Evolutionary conservation across 352 stramenopile species (phyloP).

Genomic region (Globisporangium perplexum): DNA sequence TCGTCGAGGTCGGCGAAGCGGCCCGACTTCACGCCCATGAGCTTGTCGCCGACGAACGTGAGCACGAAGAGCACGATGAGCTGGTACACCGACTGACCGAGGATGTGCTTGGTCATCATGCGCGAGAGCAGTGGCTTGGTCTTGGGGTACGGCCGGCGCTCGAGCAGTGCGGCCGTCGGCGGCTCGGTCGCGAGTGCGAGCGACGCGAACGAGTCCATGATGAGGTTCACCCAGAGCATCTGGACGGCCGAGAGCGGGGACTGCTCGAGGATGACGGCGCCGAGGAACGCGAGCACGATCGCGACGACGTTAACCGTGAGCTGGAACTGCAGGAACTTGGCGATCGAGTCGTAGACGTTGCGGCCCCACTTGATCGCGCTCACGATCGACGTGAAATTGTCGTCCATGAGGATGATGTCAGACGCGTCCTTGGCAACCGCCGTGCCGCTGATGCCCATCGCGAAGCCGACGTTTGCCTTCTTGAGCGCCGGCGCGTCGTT

Average conservation of each 20-base stretch:
- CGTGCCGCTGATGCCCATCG: conserved; percentile 97
- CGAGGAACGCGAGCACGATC: conserved; percentile 90
- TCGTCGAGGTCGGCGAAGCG: conserved; percentile 31
- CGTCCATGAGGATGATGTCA: conserved; percentile 96
- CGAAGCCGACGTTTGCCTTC: conserved; percentile 95
- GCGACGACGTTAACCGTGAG: conserved; percentile 96
- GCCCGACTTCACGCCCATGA: conserved; percentile 41
- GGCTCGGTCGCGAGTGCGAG: conserved; percentile 95
- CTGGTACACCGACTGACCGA: conserved; percentile 91
- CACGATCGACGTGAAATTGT: conserved; percentile 97
- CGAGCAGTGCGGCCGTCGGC: conserved; percentile 86
- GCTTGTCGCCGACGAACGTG: conserved; percentile 68
- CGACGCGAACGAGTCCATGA: conserved; percentile 98
- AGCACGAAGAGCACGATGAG: conserved; percentile 86
- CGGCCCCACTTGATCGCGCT: conserved; percentile 94
- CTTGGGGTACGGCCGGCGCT: conserved; percentile 90
- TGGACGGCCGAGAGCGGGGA: conserved; percentile 94
- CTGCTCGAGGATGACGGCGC: conserved; percentile 68
- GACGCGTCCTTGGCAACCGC: conserved; percentile 93
- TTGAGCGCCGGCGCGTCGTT: conserved; percentile 97
- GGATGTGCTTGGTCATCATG: conserved; percentile 95
- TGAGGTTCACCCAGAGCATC: conserved; percentile 98
- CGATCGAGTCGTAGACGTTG: conserved; percentile 96
- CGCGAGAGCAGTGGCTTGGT: conserved; percentile 91
- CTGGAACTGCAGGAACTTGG: conserved; percentile 98